These are phyloP conservation scores for Kodamaea plutei DNA, from an alignment of 1,139 yeast species.

Conservation along the genomic window DNA sequence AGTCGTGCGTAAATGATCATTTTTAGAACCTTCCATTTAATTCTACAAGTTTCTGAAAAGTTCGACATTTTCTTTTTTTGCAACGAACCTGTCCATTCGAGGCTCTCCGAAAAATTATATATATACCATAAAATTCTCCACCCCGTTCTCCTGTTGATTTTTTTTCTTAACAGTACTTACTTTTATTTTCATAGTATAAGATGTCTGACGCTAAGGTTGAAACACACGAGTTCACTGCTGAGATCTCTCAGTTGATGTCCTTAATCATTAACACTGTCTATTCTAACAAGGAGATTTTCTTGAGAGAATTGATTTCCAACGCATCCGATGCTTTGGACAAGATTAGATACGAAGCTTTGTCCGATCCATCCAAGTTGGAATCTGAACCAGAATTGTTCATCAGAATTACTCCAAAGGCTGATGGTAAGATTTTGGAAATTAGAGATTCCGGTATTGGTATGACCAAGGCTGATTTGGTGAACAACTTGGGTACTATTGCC, in stretches of 20 bases:
- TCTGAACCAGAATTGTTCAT: constrained; percentile 95
- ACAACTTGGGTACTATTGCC: constrained; percentile 99
- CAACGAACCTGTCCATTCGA: too few relatives aligned
- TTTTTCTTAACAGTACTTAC: constrained; percentile 5
- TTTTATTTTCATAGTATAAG: constrained; percentile 4
- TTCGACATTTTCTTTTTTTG: constrained; percentile 7
- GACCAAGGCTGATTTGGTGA: constrained; percentile 98
- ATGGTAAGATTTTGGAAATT: constrained; percentile 88
- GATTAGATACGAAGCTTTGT: constrained; percentile 93
- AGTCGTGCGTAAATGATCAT: constrained; percentile 7
- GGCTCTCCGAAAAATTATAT: constrained; percentile 5
- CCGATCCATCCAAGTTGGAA: constrained; percentile 89
- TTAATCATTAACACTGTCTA: constrained; percentile 99
- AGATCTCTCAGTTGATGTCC: constrained; percentile 99
- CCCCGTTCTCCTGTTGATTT: constrained; percentile 2
- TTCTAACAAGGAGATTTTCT: constrained; percentile 98
- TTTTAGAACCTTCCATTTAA: constrained; percentile 7
- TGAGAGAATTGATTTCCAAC: constrained; percentile 98
- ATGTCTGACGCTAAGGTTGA: constrained; percentile 66
- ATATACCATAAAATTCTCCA: constrained; percentile 4
- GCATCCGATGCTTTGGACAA: constrained; percentile 97
- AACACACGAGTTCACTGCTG: constrained; percentile 98
- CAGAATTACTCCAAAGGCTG: constrained; percentile 96
- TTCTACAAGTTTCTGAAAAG: constrained; percentile 14
- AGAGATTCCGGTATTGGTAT: constrained; percentile 99